A percentile compares a stretch with the other conserved stretches of the same genome.
These are phyloP conservation scores for Chenopodium formosanum DNA, from an alignment of 148 eudicot genomes.

Conservation along the genomic window DNA sequence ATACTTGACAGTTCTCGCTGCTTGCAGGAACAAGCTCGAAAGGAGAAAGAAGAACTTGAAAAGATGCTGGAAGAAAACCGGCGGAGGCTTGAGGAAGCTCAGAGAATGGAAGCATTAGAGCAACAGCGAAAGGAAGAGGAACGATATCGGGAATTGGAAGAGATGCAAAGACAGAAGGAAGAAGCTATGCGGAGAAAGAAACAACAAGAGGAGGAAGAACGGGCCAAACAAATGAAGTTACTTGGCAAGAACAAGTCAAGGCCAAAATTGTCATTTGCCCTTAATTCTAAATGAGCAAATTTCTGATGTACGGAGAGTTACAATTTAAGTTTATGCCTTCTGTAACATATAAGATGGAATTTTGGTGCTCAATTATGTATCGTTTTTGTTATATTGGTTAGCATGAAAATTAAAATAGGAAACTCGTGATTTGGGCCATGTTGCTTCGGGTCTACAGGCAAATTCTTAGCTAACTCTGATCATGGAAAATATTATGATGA, in stretches of 20 bases:
- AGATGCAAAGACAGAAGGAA: slow-evolving; percentile 81
- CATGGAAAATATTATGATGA: too few species aligned
- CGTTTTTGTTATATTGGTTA: neutral
- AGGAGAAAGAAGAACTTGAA: slow-evolving; percentile 79
- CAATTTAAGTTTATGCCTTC: neutral
- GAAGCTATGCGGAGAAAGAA: slow-evolving; percentile 83
- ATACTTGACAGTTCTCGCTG: neutral
- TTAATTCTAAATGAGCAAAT: slow-evolving; percentile 57
- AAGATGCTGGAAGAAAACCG: slow-evolving; percentile 76
- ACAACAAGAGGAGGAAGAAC: slow-evolving; percentile 86
- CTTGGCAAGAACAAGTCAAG: slow-evolving; percentile 91
- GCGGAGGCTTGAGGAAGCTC: slow-evolving; percentile 78
- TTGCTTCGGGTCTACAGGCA: too few species aligned
- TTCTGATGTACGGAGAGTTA: neutral
- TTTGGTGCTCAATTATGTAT: neutral
- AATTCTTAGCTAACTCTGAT: too few species aligned
- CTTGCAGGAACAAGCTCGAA: slow-evolving; percentile 66
- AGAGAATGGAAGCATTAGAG: slow-evolving; percentile 75
- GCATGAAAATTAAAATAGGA: neutral
- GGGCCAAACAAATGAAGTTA: slow-evolving; percentile 65
- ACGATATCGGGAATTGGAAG: slow-evolving; percentile 80
- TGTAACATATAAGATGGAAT: neutral
- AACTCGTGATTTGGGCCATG: too few species aligned
- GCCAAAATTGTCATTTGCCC: slow-evolving; percentile 79
- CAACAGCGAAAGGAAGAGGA: slow-evolving; percentile 82